Percentiles rank a stretch among this genome's conserved stretches.
Conservation (phyloP, 768 basidiomycete genomes). For the Mycena venus region DNA sequence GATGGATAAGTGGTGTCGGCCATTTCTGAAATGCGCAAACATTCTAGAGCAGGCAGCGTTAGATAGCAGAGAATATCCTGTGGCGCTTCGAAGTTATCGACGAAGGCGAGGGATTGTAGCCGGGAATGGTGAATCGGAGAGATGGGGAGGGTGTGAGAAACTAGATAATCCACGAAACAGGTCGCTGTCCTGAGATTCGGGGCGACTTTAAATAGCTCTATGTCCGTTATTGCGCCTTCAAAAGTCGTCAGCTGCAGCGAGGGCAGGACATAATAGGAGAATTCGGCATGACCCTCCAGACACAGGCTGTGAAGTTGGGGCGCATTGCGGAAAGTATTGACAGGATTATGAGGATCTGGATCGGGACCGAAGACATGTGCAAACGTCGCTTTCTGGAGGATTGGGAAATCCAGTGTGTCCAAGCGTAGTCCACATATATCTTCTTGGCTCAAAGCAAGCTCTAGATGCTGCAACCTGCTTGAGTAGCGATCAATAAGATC, state of each 20-base stretch:
- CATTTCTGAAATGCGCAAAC: neutral
- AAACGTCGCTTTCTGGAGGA: neutral
- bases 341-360: neutral
- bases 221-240: neutral
- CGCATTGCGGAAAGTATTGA: neutral
- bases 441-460: neutral
- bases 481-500: neutral
- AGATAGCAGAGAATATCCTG: constrained; percentile 6
- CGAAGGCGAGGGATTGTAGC: neutral
- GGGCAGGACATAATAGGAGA: neutral
- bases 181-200: neutral
- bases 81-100: neutral
- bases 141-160: neutral
- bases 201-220: neutral
- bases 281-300: neutral
- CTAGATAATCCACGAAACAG: neutral
- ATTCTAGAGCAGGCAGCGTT: neutral
- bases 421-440: neutral
- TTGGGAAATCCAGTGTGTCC: neutral
- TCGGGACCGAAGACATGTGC: neutral
- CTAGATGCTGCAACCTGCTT: neutral
- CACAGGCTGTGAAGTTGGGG: neutral
- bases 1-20: neutral
- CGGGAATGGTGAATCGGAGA: neutral
- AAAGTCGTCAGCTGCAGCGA: neutral